Conservation (phyloP, 345 rosid genomes). For the Mangifera indica region DNA sequence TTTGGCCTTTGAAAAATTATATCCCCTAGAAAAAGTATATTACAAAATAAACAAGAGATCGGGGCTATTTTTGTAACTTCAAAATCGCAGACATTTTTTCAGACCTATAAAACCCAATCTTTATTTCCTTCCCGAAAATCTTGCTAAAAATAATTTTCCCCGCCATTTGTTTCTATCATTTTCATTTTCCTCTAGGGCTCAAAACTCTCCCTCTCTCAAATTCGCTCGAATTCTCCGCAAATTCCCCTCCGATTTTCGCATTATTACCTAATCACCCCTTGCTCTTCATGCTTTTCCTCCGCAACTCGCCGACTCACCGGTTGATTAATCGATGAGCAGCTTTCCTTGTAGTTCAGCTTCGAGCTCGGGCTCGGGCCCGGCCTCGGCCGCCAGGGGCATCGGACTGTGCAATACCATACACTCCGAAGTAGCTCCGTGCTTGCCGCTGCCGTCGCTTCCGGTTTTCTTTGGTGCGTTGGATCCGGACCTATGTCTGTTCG, state of each 20-base stretch:
- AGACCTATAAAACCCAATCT: background rate
- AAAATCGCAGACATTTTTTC: background rate
- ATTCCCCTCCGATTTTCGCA: slow-evolving; percentile 19
- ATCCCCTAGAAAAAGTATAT: no score
- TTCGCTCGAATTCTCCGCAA: slow-evolving; percentile 29
- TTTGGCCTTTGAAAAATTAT: no score
- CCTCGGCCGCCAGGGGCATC: slow-evolving; percentile 52
- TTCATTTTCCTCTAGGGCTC: slow-evolving; percentile 46
- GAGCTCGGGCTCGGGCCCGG: slow-evolving; percentile 32
- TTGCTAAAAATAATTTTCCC: slow-evolving; percentile 49
- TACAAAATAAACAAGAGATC: background rate
- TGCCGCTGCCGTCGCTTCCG: slow-evolving; percentile 90
- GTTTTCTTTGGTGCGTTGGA: slow-evolving; percentile 79
- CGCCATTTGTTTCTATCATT: slow-evolving; percentile 57
- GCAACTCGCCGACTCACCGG: slow-evolving; percentile 27
- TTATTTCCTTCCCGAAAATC: slow-evolving; percentile 3
- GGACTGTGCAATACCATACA: slow-evolving; percentile 86
- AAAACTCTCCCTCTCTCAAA: slow-evolving; percentile 18
- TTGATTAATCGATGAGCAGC: slow-evolving; percentile 50
- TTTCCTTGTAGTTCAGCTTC: slow-evolving; percentile 45
- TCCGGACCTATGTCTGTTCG: slow-evolving; percentile 64
- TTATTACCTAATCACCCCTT: slow-evolving; percentile 18
- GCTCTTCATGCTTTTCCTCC: slow-evolving; percentile 36
- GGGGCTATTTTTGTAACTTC: slow-evolving; percentile 18
- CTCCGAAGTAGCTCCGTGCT: slow-evolving; percentile 87